phyloP scores from a whole-genome alignment of 148 eudicot species.

The Persicaria maculosa region DNA sequence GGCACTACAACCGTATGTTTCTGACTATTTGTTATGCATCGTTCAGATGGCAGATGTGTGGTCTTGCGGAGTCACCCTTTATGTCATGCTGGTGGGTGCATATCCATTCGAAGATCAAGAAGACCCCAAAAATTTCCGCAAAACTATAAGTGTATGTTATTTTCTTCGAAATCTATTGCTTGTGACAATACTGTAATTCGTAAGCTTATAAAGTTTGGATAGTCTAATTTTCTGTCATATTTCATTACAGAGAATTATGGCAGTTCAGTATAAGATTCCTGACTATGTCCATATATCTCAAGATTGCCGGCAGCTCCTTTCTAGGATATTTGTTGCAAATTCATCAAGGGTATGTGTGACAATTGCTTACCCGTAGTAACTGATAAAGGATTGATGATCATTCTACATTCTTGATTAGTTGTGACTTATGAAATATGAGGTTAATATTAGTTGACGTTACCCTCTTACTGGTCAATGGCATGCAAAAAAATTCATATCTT shows the following conservation, averaged over 20 bases:
- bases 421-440: neutral
- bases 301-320: conserved; percentile 38
- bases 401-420: neutral
- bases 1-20: neutral
- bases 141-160: conserved; percentile 25
- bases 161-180: neutral
- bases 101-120: conserved; percentile 47
- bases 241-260: conserved; percentile 32
- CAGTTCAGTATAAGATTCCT: conserved; percentile 35
- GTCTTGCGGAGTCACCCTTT: conserved; percentile 48
- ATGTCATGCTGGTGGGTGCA: conserved; percentile 49
- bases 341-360: conserved; percentile 24
- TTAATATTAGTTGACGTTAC: neutral
- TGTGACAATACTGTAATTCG: neutral
- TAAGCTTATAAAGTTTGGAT: neutral
- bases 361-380: no score
- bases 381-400: neutral
- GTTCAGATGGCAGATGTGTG: conserved; percentile 40
- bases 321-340: conserved; percentile 40
- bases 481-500: neutral
- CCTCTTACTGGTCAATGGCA: neutral
- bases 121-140: conserved; percentile 34
- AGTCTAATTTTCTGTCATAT: neutral
- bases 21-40: neutral
- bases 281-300: conserved; percentile 38